A percentile compares a stretch with the other conserved stretches of the same genome.
phyloP scores from a whole-genome alignment of 2,329 filamentous ascomycete species.

The Calonectria fujianensis region DNA sequence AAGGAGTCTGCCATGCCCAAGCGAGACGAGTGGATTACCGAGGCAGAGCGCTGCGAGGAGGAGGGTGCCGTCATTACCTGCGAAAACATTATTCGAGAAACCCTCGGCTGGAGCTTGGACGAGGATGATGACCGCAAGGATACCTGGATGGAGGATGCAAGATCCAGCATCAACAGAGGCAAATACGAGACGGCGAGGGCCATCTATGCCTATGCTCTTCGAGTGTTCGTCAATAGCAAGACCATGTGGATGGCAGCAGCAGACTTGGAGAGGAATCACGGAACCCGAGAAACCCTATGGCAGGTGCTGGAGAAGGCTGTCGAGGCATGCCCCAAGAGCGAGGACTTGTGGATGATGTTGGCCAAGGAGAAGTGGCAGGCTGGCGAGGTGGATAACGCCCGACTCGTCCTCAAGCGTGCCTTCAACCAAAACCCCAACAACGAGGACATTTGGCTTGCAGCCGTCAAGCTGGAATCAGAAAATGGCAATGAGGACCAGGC shows the following conservation, averaged over 20 bases:
- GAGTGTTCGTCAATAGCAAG: constrained; percentile 91
- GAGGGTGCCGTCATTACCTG: constrained; percentile 93
- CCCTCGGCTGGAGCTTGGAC: constrained; percentile 92
- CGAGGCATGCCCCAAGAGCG: constrained; percentile 92
- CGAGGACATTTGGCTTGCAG: constrained; percentile 97
- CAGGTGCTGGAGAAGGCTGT: constrained; percentile 93
- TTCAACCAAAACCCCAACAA: constrained; percentile 98
- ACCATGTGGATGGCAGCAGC: constrained; percentile 93
- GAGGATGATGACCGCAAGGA: constrained; percentile 98
- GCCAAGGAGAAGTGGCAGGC: constrained; percentile 96
- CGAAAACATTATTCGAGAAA: constrained; percentile 92
- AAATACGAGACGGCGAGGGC: constrained; percentile 93
- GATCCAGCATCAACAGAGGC: constrained; percentile 85
- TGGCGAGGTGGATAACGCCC: constrained; percentile 90
- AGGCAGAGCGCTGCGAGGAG: constrained; percentile 95
- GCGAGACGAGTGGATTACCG: constrained; percentile 96
- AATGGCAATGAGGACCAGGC: constrained; percentile 89
- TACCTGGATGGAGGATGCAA: constrained; percentile 96
- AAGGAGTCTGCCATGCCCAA: constrained; percentile 97
- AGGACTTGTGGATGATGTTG: constrained; percentile 96
- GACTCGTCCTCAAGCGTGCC: constrained; percentile 88
- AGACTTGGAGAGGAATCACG: constrained; percentile 93
- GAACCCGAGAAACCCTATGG: constrained; percentile 87
- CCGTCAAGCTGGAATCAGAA: constrained; percentile 96
- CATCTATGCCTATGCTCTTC: constrained; percentile 93